phyloP scores from a whole-genome alignment of 345 rosid species.

The Brassica carinata region DNA sequence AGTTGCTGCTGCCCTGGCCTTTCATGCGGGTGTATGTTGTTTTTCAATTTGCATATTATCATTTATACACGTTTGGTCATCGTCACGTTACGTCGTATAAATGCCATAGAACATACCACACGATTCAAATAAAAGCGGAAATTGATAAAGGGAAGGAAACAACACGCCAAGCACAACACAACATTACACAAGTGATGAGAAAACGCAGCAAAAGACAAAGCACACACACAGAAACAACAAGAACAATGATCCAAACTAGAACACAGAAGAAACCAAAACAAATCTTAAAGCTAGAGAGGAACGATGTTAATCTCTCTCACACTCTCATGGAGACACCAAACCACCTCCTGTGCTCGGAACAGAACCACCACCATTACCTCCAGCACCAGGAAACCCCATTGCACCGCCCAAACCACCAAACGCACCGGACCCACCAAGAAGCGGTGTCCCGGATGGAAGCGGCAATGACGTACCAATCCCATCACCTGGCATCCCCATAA shows the following conservation, averaged over 20 bases:
- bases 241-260: constrained; percentile 5
- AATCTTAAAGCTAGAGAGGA: constrained; percentile 3
- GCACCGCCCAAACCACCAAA: constrained; percentile 40
- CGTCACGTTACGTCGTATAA: no score
- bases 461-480: constrained; percentile 35
- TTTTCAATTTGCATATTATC: no score
- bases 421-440: constrained; percentile 34
- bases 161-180: not conserved
- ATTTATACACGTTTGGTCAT: no score
- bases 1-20: no score
- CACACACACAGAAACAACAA: constrained; percentile 1
- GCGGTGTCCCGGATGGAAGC: constrained; percentile 30
- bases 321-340: constrained; percentile 30
- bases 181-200: not conserved
- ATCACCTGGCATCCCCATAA: constrained; percentile 41
- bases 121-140: not conserved
- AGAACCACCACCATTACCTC: constrained; percentile 28
- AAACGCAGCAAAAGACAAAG: not conserved
- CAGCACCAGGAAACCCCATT: constrained; percentile 27
- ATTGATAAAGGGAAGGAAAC: not conserved
- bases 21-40: no score
- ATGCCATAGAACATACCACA: not conserved
- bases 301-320: not conserved
- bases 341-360: constrained; percentile 29
- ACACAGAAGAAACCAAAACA: constrained; percentile 1